Evolutionary conservation across 768 basidiomycete species (phyloP), one percentile per base, ranked within the genome.

Genomic region (Leccinum uliginosum): DNA sequence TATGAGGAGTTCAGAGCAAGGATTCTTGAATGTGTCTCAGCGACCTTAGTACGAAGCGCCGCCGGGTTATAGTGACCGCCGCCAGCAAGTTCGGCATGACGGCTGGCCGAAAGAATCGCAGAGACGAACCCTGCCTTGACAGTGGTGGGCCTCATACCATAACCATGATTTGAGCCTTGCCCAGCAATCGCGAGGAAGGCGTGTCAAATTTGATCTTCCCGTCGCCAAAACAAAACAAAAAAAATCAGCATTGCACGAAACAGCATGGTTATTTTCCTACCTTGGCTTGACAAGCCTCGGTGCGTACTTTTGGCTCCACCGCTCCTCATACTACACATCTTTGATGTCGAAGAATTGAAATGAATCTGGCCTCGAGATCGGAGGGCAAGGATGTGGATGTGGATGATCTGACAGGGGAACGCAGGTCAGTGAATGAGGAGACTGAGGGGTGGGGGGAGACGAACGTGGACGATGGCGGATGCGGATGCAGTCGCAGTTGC

Each of bases 151-250:
- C 97, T 99, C 97, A 99, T 98, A 57, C 97, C 50, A 94, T 96
- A 40, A 99, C 94, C 97, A 99, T 99, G 74, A 99, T 89, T 32
- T 97, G 97, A 3, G 97, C 86, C 76, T 98, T 99, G 65, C 93
- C 93, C 43, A 99, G 74, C 45, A 99, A 82, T 57, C 97, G 91
- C 51, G 96, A 96, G 81, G 98, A 96, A 4, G 93, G 89, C 0
- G 96, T 97, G 72, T 99, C 94, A 64, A 99, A 80, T 71, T 95
- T 87, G 53, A 98, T 76, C 59, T 83, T 86, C 32, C 97, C 97
- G 73, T 98, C 93, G 62, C 91, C 95, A 30, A 34, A 24, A 24
- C 35, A 11, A 32, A 23, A 48, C 4, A n/a, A n/a, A n/a, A n/a
- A n/a, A n/a, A n/a, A 55, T 62, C 3, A 51, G 56, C 48, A 58